These are phyloP conservation scores for Phialophora verrucosa DNA, from an alignment of 2,329 filamentous ascomycete species.

Conservation along the genomic window DNA sequence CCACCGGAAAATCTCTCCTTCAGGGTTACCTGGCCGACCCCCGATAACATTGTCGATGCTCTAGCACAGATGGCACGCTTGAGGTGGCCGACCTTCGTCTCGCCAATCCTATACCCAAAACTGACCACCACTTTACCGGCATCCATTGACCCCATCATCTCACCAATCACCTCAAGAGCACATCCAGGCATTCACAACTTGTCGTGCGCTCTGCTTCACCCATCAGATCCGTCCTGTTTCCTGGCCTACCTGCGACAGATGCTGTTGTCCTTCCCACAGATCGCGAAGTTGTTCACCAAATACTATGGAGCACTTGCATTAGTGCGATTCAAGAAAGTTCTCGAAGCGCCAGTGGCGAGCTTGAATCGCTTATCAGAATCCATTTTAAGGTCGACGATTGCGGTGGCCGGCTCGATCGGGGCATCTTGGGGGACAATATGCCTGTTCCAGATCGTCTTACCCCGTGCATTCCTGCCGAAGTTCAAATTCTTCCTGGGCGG, in stretches of 20 bases:
- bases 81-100: constrained; percentile 84
- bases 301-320: constrained; percentile 71
- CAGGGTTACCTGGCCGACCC: constrained; percentile 73
- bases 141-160: constrained; percentile 68
- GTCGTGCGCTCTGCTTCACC: constrained; percentile 89
- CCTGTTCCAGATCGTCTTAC: constrained; percentile 81
- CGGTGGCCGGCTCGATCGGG: constrained; percentile 81
- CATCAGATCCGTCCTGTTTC: constrained; percentile 82
- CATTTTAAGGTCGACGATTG: constrained; percentile 75
- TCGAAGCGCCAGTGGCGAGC: constrained; percentile 71
- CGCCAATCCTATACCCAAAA: constrained; percentile 84
- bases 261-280: constrained; percentile 77
- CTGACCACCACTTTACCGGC: constrained; percentile 65
- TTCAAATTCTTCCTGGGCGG: constrained; percentile 91
- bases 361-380: constrained; percentile 69
- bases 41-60: constrained; percentile 78
- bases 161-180: constrained; percentile 79
- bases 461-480: constrained; percentile 74
- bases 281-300: constrained; percentile 77
- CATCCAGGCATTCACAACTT: constrained; percentile 81
- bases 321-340: constrained; percentile 69
- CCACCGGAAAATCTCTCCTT: constrained; percentile 72
- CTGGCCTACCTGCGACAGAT: constrained; percentile 88
- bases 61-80: constrained; percentile 80
- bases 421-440: constrained; percentile 89